A percentile compares a stretch with the other conserved stretches of the same genome.
Evolutionary conservation across 192 early-diverging fungal species (phyloP).

Genomic region (Backusella tarrabulga): DNA sequence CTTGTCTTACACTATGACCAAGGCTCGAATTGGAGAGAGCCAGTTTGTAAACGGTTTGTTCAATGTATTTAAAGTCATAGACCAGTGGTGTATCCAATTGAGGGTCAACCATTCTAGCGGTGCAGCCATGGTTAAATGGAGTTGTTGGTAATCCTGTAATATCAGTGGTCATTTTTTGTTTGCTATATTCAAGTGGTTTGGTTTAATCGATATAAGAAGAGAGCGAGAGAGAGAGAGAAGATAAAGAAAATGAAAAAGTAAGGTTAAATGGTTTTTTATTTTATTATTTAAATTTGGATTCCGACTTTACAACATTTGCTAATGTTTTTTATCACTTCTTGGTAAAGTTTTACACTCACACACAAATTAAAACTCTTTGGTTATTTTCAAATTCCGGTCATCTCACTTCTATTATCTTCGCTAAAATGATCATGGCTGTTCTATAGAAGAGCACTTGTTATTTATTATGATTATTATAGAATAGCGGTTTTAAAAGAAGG

Average conservation of each 20-base stretch:
- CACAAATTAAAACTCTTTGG: not conserved
- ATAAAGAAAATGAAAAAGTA: not conserved
- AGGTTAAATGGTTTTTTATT: not conserved
- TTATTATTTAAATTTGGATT: not conserved
- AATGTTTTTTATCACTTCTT: not conserved
- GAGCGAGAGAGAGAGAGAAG: not conserved
- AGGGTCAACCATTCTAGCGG: constrained; percentile 18
- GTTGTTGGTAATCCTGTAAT: not conserved
- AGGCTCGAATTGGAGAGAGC: constrained; percentile 29
- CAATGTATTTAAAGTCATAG: constrained; percentile 37
- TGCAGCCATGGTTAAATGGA: constrained; percentile 18
- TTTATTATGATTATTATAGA: not conserved
- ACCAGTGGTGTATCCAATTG: constrained; percentile 9
- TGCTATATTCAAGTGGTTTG: too few relatives aligned
- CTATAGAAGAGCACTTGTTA: not conserved
- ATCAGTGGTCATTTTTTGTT: not conserved
- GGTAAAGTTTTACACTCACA: not conserved
- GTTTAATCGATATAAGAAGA: not conserved
- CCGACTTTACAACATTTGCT: not conserved
- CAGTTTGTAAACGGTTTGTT: constrained; percentile 34
- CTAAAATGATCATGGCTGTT: not conserved
- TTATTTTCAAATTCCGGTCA: not conserved
- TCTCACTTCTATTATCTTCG: not conserved
- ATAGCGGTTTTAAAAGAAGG: not conserved
- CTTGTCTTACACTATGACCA: constrained; percentile 33